phyloP scores from a whole-genome alignment of 176 grass and related monocot species.

The Phoenix dactylifera region DNA sequence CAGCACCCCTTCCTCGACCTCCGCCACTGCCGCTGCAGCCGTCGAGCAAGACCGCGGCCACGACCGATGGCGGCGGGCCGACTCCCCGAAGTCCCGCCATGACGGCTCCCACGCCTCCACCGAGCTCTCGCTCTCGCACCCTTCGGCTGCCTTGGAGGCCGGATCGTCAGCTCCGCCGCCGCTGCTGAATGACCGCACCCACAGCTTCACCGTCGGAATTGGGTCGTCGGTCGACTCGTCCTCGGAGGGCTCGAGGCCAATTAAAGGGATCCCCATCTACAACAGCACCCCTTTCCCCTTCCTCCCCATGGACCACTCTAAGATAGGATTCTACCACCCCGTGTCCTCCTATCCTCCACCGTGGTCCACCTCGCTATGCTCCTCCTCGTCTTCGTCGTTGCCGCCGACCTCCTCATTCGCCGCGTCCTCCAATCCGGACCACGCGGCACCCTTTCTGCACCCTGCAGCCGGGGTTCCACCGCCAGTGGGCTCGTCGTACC shows the following conservation, averaged over 20 bases:
- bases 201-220: neutral
- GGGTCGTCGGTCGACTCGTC: no score
- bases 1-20: constrained; percentile 10
- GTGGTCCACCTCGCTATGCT: constrained; percentile 12
- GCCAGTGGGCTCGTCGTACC: constrained; percentile 26
- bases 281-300: constrained; percentile 47
- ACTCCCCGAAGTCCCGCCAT: constrained; percentile 12
- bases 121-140: constrained; percentile 72
- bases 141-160: constrained; percentile 28
- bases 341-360: constrained; percentile 20
- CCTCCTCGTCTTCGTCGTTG: constrained; percentile 25
- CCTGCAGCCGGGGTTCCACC: constrained; percentile 7
- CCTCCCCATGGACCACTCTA: constrained; percentile 24
- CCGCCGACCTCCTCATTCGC: constrained; percentile 31
- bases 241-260: constrained; percentile 16
- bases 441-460: constrained; percentile 33
- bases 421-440: constrained; percentile 32
- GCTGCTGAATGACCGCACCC: constrained; percentile 10
- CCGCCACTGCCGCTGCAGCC: neutral
- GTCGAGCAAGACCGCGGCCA: neutral
- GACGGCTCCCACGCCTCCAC: constrained; percentile 27
- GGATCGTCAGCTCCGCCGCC: neutral
- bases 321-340: constrained; percentile 31
- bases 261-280: constrained; percentile 89
- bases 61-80: constrained; percentile 39